Conservation (phyloP, 306 rosid genomes). For the Acacia acuminata region DNA sequence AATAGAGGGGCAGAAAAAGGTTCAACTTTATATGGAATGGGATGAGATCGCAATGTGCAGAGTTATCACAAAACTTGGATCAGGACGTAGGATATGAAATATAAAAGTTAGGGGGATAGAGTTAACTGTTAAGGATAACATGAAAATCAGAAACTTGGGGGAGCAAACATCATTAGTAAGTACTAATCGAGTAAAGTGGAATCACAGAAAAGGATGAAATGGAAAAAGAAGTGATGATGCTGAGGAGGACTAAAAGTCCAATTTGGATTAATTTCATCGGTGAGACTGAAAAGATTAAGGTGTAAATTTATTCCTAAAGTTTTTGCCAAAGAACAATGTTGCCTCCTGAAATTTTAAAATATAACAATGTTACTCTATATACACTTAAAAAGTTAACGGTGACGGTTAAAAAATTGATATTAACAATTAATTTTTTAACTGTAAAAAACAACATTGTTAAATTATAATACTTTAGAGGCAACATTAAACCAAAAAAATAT, state of each 20-base stretch:
- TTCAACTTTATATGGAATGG: constrained; percentile 42
- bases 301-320: fast-evolving
- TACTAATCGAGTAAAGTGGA: neutral
- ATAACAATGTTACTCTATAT: too few species aligned
- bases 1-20: constrained; percentile 19
- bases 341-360: too few species aligned
- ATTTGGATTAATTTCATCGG: neutral
- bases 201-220: constrained; percentile 11
- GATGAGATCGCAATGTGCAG: constrained; percentile 30
- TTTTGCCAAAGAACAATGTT: fast-evolving
- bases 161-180: constrained; percentile 40
- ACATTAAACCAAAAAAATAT: too few species aligned
- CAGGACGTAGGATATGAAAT: neutral
- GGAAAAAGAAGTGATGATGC: neutral
- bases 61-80: constrained; percentile 1
- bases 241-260: neutral
- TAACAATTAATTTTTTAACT: too few species aligned
- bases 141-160: constrained; percentile 25
- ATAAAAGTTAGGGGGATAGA: constrained; percentile 33
- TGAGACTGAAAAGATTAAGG: neutral
- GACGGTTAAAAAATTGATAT: too few species aligned
- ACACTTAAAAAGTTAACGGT: too few species aligned
- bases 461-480: too few species aligned
- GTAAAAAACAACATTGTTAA: too few species aligned
- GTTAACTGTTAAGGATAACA: constrained; percentile 18